phyloP scores from a whole-genome alignment of 306 rosid species.

The Cajanus cajan region DNA sequence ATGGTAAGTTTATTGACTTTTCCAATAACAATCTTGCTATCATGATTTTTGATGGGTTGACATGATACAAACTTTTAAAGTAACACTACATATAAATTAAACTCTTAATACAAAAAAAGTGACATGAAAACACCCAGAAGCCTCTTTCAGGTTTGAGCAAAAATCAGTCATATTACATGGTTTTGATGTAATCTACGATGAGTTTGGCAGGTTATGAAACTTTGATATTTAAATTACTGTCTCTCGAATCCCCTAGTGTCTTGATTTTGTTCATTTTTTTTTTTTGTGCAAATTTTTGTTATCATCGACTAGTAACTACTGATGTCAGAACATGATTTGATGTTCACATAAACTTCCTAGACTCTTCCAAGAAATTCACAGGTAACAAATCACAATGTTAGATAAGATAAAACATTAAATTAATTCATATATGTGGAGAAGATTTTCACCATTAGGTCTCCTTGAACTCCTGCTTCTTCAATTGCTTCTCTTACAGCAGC shows the following conservation, averaged over 20 bases:
- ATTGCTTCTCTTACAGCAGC: constrained; percentile 74
- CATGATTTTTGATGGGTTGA: too few relatives aligned
- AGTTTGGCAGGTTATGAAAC: too few relatives aligned
- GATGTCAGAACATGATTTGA: background rate
- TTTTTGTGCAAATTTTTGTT: background rate
- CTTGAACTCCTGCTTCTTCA: constrained; percentile 78
- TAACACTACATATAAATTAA: too few relatives aligned
- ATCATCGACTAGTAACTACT: background rate
- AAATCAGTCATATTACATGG: too few relatives aligned
- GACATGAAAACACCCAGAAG: background rate
- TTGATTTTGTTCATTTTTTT: background rate
- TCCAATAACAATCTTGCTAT: too few relatives aligned
- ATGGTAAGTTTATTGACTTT: too few relatives aligned
- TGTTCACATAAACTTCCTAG: constrained; percentile 20
- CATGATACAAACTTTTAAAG: too few relatives aligned
- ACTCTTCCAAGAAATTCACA: background rate
- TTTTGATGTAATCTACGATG: too few relatives aligned
- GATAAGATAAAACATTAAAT: background rate
- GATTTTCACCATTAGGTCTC: constrained; percentile 56
- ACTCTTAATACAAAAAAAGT: too few relatives aligned
- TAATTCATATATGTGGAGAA: background rate
- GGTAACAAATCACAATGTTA: background rate
- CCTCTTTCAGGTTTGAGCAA: background rate
- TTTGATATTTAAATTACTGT: too few relatives aligned
- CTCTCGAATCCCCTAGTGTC: too few relatives aligned